Percentiles rank a stretch among this genome's conserved stretches.
phyloP scores from a whole-genome alignment of 2,329 filamentous ascomycete genomes.

The Monosporascus sp. region DNA sequence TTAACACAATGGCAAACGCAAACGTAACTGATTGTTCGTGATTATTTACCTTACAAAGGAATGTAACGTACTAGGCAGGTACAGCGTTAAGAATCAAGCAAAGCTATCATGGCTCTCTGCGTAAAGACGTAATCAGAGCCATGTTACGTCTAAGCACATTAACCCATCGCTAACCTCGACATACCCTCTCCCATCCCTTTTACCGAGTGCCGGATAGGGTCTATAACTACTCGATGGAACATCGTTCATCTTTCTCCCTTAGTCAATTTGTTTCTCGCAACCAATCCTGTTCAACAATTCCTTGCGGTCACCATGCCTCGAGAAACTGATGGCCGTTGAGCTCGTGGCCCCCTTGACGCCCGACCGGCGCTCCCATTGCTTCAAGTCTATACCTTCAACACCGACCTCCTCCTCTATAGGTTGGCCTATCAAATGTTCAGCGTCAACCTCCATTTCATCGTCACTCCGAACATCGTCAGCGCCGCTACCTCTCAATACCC shows the following conservation, averaged over 20 bases:
- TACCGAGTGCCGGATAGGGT: too few relatives aligned
- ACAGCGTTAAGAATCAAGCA: too few relatives aligned
- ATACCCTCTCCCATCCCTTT: too few relatives aligned
- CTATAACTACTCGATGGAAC: too few relatives aligned
- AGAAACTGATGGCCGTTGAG: slow-evolving; percentile 56
- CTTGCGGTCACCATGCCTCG: slow-evolving; percentile 67
- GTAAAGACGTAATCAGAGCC: too few relatives aligned
- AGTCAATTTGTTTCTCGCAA: slow-evolving; percentile 66
- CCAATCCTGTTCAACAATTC: slow-evolving; percentile 75
- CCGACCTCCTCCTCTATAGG: slow-evolving; percentile 68
- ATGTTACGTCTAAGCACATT: too few relatives aligned
- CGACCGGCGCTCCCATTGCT: slow-evolving; percentile 51
- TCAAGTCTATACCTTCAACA: slow-evolving; percentile 64
- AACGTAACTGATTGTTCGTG: too few relatives aligned
- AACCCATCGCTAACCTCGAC: too few relatives aligned
- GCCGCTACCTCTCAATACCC: slow-evolving; percentile 66
- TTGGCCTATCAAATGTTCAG: slow-evolving; percentile 39
- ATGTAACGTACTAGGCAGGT: too few relatives aligned
- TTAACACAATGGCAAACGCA: too few relatives aligned
- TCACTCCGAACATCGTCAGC: slow-evolving; percentile 86
- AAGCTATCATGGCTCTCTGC: too few relatives aligned
- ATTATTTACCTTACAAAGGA: too few relatives aligned
- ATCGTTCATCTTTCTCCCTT: neutral
- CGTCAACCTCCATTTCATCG: slow-evolving; percentile 56
- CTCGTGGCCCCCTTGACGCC: slow-evolving; percentile 44